A percentile compares a stretch with the other conserved stretches of the same genome.
phyloP scores from a whole-genome alignment of 768 basidiomycete species.

The Russula foetens region DNA sequence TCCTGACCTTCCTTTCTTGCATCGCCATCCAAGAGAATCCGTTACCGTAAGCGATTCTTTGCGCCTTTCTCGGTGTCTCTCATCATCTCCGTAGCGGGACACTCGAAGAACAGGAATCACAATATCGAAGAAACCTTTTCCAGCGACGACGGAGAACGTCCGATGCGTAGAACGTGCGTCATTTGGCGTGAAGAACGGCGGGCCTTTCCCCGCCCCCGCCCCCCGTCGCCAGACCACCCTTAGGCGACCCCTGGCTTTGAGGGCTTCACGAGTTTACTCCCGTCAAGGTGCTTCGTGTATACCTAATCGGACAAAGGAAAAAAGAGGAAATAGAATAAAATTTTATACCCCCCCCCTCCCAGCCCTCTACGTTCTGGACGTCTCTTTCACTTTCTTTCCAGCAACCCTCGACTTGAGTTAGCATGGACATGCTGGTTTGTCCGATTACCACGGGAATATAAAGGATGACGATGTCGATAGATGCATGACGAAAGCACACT shows the following conservation, averaged over 20 bases:
- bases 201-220: background rate
- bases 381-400: background rate
- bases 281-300: background rate
- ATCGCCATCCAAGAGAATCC: constrained; percentile 70
- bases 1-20: constrained; percentile 59
- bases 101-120: constrained; percentile 52
- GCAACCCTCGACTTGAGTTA: background rate
- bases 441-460: background rate
- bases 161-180: constrained; percentile 2
- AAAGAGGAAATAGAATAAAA: background rate
- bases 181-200: background rate
- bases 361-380: background rate
- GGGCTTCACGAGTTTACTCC: background rate
- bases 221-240: background rate
- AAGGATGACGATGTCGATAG: background rate
- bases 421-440: background rate
- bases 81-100: constrained; percentile 39
- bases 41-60: constrained; percentile 36
- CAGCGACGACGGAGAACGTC: background rate
- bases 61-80: background rate
- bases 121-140: constrained; percentile 32
- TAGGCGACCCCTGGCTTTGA: background rate
- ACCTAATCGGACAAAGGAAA: background rate
- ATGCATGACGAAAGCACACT: background rate
- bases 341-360: background rate